Evolutionary conservation across 768 basidiomycete species (phyloP).

Genomic region (Gelatoporia subvermispora): DNA sequence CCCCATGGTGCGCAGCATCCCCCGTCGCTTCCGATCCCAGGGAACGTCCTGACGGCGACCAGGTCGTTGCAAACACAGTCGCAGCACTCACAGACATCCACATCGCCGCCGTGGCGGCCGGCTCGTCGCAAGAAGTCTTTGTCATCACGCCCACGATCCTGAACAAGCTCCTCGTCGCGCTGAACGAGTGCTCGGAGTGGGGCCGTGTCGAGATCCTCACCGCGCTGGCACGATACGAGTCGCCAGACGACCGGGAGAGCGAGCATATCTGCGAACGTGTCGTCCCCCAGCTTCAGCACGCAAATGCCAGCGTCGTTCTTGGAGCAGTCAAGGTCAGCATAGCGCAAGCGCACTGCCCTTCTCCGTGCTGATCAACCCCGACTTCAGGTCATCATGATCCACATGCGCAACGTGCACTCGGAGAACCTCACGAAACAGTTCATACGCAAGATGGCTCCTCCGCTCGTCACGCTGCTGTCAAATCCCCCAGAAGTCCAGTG

Average conservation of each 20-base stretch:
- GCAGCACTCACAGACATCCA: slow-evolving; percentile 93
- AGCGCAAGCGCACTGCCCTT: not conserved
- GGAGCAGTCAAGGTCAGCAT: slow-evolving; percentile 82
- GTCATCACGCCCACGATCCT: slow-evolving; percentile 78
- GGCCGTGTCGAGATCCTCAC: slow-evolving; percentile 91
- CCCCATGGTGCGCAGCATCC: slow-evolving; percentile 72
- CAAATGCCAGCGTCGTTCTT: slow-evolving; percentile 93
- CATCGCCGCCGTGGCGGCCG: slow-evolving; percentile 54
- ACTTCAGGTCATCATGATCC: slow-evolving; percentile 90
- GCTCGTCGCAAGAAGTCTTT: slow-evolving; percentile 67
- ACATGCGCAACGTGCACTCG: slow-evolving; percentile 76
- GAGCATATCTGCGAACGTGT: slow-evolving; percentile 99
- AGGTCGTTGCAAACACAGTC: slow-evolving; percentile 98
- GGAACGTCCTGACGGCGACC: slow-evolving; percentile 5
- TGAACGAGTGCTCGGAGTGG: slow-evolving; percentile 99
- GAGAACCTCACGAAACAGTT: slow-evolving; percentile 85
- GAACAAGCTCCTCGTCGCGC: slow-evolving; percentile 86
- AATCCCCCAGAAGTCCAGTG: slow-evolving; percentile 98
- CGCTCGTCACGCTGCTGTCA: slow-evolving; percentile 89
- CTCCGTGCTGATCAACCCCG: not conserved
- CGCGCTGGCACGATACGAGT: slow-evolving; percentile 77
- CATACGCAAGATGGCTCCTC: slow-evolving; percentile 96
- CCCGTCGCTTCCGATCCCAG: not conserved
- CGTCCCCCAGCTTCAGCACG: slow-evolving; percentile 97
- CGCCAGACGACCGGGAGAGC: slow-evolving; percentile 88